phyloP scores from a whole-genome alignment of 495 filamentous ascomycete species.

The Podospora anserina region DNA sequence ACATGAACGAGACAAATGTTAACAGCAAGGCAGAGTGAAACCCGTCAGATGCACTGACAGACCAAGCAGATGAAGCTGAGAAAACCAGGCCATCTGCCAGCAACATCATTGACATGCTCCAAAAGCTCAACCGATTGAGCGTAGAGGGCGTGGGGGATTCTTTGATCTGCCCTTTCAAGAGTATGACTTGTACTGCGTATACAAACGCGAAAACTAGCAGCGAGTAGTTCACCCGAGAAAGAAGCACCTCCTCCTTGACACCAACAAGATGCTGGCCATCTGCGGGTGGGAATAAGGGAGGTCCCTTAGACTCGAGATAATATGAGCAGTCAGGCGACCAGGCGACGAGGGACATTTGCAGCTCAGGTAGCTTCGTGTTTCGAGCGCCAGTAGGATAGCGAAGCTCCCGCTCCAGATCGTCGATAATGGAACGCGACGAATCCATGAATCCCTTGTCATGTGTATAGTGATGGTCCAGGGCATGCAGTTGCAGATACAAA shows the following conservation, averaged over 20 bases:
- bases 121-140: conserved; percentile 84
- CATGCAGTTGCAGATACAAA: conserved; percentile 80
- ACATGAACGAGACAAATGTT: conserved; percentile 65
- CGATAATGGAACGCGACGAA: conserved; percentile 46
- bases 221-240: conserved; percentile 61
- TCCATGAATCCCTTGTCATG: conserved; percentile 27
- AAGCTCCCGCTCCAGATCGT: conserved; percentile 77
- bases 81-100: conserved; percentile 75
- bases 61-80: conserved; percentile 57
- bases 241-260: conserved; percentile 72
- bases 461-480: conserved; percentile 43
- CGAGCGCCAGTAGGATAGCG: conserved; percentile 81
- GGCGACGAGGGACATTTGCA: conserved; percentile 78
- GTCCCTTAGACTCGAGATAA: conserved; percentile 82
- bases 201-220: conserved; percentile 63
- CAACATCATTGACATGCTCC: conserved; percentile 79
- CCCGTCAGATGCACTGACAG: conserved; percentile 59
- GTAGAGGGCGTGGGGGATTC: conserved; percentile 94
- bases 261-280: conserved; percentile 69
- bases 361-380: conserved; percentile 59
- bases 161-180: conserved; percentile 82
- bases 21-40: conserved; percentile 72
- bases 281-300: conserved; percentile 63
- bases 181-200: conserved; percentile 64
- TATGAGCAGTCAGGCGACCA: conserved; percentile 95